phyloP scores from a whole-genome alignment of 2,329 filamentous ascomycete species.

The Torrubiella hemipterigena region DNA sequence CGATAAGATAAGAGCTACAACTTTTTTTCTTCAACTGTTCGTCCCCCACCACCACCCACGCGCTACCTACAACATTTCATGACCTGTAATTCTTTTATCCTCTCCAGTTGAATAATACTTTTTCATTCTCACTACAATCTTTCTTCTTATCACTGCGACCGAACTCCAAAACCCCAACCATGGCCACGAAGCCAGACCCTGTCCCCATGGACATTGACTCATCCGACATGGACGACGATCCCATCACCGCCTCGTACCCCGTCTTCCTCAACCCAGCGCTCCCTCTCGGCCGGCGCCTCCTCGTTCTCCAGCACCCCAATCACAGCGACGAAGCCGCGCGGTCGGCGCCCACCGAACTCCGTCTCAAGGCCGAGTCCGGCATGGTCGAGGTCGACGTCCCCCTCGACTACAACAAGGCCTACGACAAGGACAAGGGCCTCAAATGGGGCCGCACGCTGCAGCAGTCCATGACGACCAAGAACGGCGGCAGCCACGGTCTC shows the following conservation, averaged over 20 bases:
- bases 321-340: constrained; percentile 44
- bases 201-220: constrained; percentile 13
- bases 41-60: too few species aligned
- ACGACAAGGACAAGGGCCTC: constrained; percentile 74
- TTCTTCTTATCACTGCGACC: not conserved
- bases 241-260: constrained; percentile 64
- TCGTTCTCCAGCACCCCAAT: constrained; percentile 84
- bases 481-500: constrained; percentile 55
- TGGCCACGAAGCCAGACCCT: constrained; percentile 7
- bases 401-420: constrained; percentile 58
- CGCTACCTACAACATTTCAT: too few species aligned
- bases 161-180: not conserved
- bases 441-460: constrained; percentile 71
- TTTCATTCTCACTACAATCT: not conserved
- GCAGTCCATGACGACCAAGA: constrained; percentile 44
- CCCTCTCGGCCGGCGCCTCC: constrained; percentile 49
- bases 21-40: too few species aligned
- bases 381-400: constrained; percentile 91
- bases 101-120: too few species aligned
- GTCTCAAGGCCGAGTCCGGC: constrained; percentile 69
- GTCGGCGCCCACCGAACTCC: constrained; percentile 55
- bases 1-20: too few species aligned
- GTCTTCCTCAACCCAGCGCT: constrained; percentile 73
- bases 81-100: too few species aligned
- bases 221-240: constrained; percentile 41